Evolutionary conservation across 768 basidiomycete genomes (phyloP).

Genomic region (Scleroderma citrinum): DNA sequence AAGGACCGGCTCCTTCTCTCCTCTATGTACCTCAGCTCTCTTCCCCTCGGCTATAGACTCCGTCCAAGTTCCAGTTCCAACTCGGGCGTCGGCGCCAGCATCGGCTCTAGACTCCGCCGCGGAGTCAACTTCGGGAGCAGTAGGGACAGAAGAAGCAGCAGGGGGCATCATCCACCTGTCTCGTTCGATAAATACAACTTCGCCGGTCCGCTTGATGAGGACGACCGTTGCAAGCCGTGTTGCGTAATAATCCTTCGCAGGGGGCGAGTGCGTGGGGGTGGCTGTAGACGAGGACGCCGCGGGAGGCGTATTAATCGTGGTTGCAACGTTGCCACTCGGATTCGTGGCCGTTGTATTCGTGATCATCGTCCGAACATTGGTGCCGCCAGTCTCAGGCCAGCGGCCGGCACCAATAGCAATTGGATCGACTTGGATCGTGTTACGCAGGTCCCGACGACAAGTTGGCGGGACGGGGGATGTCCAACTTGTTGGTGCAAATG

Average conservation of each 20-base stretch:
- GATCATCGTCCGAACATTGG: no score
- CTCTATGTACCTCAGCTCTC: background rate
- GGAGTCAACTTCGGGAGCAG: no score
- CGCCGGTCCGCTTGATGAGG: conserved; percentile 54
- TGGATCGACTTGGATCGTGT: conserved; percentile 62
- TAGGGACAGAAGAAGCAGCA: no score
- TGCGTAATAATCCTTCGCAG: conserved; percentile 39
- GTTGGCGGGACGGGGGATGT: conserved; percentile 38
- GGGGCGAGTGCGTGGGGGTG: background rate
- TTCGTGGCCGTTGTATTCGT: background rate
- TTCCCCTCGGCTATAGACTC: background rate
- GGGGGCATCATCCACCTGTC: conserved; percentile 52
- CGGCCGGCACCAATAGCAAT: conserved; percentile 22
- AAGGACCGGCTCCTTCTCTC: background rate
- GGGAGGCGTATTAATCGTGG: no score
- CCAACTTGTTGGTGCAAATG: conserved; percentile 34
- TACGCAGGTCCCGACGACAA: conserved; percentile 48
- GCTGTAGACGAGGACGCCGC: background rate
- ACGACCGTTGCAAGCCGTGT: conserved; percentile 73
- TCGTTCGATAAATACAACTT: conserved; percentile 63
- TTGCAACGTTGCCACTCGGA: no score
- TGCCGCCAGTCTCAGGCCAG: no score
- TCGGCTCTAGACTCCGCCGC: no score
- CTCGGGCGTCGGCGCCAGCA: no score
- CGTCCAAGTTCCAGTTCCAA: background rate